Conservation (phyloP, 331 rosid genomes). For the Quercus phellos region DNA sequence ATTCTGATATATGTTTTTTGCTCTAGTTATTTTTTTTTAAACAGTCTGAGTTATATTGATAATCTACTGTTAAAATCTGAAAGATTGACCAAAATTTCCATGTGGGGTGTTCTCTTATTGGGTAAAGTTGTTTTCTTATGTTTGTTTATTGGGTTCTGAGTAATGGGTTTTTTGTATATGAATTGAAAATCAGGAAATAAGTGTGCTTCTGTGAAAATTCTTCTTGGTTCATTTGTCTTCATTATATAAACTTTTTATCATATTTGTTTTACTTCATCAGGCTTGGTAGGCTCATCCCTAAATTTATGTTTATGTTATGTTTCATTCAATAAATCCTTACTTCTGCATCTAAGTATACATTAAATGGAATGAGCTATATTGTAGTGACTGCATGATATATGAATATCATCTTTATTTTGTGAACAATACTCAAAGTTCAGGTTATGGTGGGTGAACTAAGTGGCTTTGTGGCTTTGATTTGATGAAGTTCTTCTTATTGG, state of each 20-base stretch:
- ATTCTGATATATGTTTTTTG: not conserved
- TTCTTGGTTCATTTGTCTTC: not conserved
- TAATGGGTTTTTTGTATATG: not conserved
- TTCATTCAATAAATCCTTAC: not conserved
- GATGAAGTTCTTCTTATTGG: constrained; percentile 12
- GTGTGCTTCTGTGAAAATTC: not conserved
- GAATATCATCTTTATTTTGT: constrained; percentile 7
- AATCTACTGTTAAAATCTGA: too few relatives aligned
- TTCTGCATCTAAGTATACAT: not conserved
- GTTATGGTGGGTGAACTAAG: constrained; percentile 22
- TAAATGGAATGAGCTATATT: not conserved
- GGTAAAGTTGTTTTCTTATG: not conserved
- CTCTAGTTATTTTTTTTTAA: not conserved
- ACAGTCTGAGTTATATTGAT: not conserved
- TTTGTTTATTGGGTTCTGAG: not conserved
- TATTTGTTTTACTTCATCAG: not conserved
- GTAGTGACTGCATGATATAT: not conserved
- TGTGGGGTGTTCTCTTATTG: not conserved
- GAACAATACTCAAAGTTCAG: constrained; percentile 20
- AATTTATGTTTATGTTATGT: not conserved
- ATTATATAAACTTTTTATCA: not conserved
- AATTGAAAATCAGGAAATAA: not conserved
- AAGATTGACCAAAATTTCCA: not conserved
- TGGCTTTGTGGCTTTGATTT: constrained; percentile 18
- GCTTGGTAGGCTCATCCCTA: not conserved